phyloP scores from a whole-genome alignment of 2,329 filamentous ascomycete species.

The Talaromyces sp. region DNA sequence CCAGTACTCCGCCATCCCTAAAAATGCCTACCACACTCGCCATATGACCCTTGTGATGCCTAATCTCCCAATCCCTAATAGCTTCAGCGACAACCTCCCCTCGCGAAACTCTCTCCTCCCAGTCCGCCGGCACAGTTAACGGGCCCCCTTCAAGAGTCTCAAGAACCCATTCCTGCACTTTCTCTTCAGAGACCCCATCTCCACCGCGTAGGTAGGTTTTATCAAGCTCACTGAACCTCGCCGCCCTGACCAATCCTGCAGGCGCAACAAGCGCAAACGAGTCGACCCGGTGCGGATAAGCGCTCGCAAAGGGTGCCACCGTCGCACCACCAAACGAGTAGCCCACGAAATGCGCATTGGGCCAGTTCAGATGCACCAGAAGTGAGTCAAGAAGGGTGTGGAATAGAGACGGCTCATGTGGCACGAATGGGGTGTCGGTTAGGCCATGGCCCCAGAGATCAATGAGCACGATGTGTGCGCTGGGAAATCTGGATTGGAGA shows the following conservation, averaged over 20 bases:
- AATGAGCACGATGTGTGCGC: conserved; percentile 42
- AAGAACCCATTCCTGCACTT: conserved; percentile 36
- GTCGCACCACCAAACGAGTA: conserved; percentile 50
- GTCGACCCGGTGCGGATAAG: conserved; percentile 27
- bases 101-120: conserved; percentile 40
- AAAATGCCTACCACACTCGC: conserved; percentile 48
- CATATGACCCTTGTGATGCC: conserved; percentile 45
- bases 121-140: conserved; percentile 43
- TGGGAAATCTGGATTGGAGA: conserved; percentile 36
- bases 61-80: conserved; percentile 49
- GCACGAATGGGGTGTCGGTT: conserved; percentile 44
- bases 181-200: conserved; percentile 27
- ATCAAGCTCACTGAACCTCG: background rate
- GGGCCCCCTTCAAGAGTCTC: conserved; percentile 44
- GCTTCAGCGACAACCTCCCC: conserved; percentile 50
- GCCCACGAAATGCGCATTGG: conserved; percentile 45
- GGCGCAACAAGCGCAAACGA: conserved; percentile 33
- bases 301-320: conserved; percentile 38
- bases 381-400: conserved; percentile 41
- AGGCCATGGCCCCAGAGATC: conserved; percentile 56
- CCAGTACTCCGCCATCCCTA: conserved; percentile 46
- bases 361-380: conserved; percentile 43
- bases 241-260: background rate
- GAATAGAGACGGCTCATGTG: conserved; percentile 45
- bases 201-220: conserved; percentile 25